Base-by-base conservation (phyloP, 768 basidiomycete genomes). In the Podaxis pistillaris region DNA sequence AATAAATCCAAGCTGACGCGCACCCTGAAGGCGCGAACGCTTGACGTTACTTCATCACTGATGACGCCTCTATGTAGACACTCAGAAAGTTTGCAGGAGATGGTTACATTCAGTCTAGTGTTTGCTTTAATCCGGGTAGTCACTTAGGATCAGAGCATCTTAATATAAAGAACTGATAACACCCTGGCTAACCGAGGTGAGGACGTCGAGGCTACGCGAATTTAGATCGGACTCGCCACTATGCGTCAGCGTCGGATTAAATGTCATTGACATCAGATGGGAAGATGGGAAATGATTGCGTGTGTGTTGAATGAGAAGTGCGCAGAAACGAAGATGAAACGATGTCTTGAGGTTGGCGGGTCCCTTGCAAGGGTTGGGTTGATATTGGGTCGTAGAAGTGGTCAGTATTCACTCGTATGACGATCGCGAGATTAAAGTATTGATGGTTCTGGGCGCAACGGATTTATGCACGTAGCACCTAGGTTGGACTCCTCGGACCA, bases 401-500 rank as follows among this genome's bases (percentile, higher is more conserved):
- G 44, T 46, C 33, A 56, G 13, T 33, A 17, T 15, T 54, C 5
- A 17, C 38, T 38, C 7, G 37, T 22, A 41, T n/a, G 38, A 15
- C 36, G n/a, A 19, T 56, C 37, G 22, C 19, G 36, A 37, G 17
- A 5, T 38, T 56, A 37, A 38, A 38, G 19, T 4, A 50, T 50
- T 9, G 44, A 46, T 46, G n/a, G n/a, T 1, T 46, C 1, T 22
- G 44, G n/a, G n/a, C 5, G 17, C n/a, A 46, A 19, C n/a, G n/a
- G 13, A 12, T 50, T 15, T 26, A 12, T 28, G 22, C 24, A 15
- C 12, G 19, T 19, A 13, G 19, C 9, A 49, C 54, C 24, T 55
- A 33, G 33, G 44, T 55, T 24, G 24, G 55, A 37, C 46, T 56
- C 61, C 61, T 56, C 61, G 61, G 22, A 49, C 55, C 61, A 56